Percentiles rank a stretch among this genome's conserved stretches.
phyloP scores from a whole-genome alignment of 805 yeast species.

The Pichia cephalocereana region DNA sequence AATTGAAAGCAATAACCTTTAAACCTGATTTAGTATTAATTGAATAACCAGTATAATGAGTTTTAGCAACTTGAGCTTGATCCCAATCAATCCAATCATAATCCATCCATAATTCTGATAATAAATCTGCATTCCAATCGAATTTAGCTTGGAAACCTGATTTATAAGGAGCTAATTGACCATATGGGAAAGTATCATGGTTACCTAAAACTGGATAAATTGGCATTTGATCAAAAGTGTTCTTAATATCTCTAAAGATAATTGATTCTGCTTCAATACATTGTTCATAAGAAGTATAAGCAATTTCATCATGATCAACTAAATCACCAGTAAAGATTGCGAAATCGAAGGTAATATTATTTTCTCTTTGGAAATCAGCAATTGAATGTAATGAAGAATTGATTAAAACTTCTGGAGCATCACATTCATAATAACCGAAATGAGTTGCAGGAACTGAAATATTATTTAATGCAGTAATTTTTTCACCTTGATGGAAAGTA shows the following conservation, averaged over 20 bases:
- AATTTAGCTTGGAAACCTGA: conserved; percentile 34
- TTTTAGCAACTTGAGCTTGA: conserved; percentile 27
- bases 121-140: conserved; percentile 38
- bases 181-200: conserved; percentile 68
- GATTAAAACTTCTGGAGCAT: conserved; percentile 53
- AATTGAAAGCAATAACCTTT: conserved; percentile 53
- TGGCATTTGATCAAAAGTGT: conserved; percentile 38
- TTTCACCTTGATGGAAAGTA: conserved; percentile 22
- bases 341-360: conserved; percentile 39
- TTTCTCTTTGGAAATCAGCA: conserved; percentile 24
- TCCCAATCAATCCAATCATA: conserved; percentile 34
- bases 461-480: conserved; percentile 19
- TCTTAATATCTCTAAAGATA: conserved; percentile 44
- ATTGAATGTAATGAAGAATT: conserved; percentile 46
- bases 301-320: conserved; percentile 55
- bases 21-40: conserved; percentile 46
- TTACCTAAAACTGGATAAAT: conserved; percentile 58
- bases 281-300: conserved; percentile 37
- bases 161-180: conserved; percentile 50
- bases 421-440: conserved; percentile 57
- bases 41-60: conserved; percentile 56
- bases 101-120: conserved; percentile 41
- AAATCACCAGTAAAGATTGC: conserved; percentile 67
- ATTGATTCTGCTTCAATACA: conserved; percentile 46
- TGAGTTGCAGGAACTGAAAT: conserved; percentile 46